These are phyloP conservation scores for Malassezia yamatoensis DNA, from an alignment of 1,284 basidiomycete genomes.

Conservation along the genomic window DNA sequence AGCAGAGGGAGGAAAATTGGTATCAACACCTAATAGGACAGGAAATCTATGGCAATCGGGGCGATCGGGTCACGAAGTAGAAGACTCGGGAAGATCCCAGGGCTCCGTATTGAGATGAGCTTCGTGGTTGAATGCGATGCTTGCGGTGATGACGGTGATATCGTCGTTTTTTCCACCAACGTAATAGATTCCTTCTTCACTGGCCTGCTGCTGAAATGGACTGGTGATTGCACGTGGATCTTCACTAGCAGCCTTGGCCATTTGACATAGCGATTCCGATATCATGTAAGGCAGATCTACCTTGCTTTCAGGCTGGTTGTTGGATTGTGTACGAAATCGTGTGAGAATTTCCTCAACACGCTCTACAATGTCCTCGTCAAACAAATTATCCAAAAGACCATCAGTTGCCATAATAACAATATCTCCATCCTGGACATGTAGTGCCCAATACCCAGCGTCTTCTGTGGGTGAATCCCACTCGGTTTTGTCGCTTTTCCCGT, in stretches of 20 bases:
- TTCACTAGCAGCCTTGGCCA: conserved; percentile 53
- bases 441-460: conserved; percentile 62
- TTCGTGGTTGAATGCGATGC: conserved; percentile 28
- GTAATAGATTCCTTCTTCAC: conserved; percentile 52
- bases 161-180: conserved; percentile 51
- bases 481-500: conserved; percentile 13
- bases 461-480: conserved; percentile 39
- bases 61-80: no score
- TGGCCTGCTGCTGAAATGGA: conserved; percentile 54
- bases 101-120: no score
- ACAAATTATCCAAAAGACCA: conserved; percentile 84
- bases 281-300: conserved; percentile 13
- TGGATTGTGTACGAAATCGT: not conserved
- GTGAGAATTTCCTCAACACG: conserved; percentile 54
- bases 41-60: not conserved
- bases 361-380: conserved; percentile 87
- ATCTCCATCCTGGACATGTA: conserved; percentile 73
- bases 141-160: conserved; percentile 50
- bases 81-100: no score
- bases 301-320: conserved; percentile 9
- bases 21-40: conserved; percentile 3
- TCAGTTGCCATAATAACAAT: conserved; percentile 81
- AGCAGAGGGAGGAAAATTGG: conserved; percentile 2
- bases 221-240: conserved; percentile 51
- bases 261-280: conserved; percentile 43